Evolutionary conservation across 192 early-diverging fungal species (phyloP).

Genomic region (Phlyctochytrium planicorne): DNA sequence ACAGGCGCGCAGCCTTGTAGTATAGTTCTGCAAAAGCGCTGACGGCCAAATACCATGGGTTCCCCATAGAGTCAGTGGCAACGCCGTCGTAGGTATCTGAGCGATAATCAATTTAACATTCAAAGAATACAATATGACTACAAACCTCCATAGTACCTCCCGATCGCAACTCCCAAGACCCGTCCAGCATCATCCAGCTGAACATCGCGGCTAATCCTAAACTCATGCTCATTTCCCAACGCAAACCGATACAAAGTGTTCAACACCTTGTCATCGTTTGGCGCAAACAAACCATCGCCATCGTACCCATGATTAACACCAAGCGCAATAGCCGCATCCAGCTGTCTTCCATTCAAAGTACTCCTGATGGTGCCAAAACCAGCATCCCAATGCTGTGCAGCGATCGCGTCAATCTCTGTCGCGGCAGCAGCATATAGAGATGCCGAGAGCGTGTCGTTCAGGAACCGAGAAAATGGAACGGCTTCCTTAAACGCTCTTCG

Average conservation of each 20-base stretch:
- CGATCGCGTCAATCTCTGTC: not conserved
- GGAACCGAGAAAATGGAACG: conserved; percentile 43
- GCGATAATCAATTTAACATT: too few species aligned
- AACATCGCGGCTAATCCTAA: conserved; percentile 45
- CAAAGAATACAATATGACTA: too few species aligned
- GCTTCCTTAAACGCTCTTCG: conserved; percentile 57
- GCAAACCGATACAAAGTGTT: not conserved
- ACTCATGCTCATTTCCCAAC: conserved; percentile 22
- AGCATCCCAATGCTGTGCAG: conserved; percentile 15
- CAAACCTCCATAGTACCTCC: conserved; percentile 75
- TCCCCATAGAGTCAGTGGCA: conserved; percentile 45
- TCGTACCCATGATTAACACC: conserved; percentile 39
- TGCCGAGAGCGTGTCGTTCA: conserved; percentile 37
- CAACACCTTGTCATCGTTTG: conserved; percentile 1
- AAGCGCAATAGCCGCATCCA: conserved; percentile 64
- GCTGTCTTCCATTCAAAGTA: not conserved
- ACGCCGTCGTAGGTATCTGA: conserved; percentile 22
- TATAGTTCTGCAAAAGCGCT: conserved; percentile 60
- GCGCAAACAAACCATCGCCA: conserved; percentile 1
- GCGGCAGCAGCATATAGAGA: conserved; percentile 26
- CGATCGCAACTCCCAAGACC: conserved; percentile 55
- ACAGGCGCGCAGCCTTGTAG: conserved; percentile 11
- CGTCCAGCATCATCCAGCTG: not conserved
- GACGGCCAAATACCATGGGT: conserved; percentile 76
- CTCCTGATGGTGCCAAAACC: conserved; percentile 13